Evolutionary conservation across 2,329 filamentous ascomycete genomes (phyloP).

Genomic region (Xylariales sp.): DNA sequence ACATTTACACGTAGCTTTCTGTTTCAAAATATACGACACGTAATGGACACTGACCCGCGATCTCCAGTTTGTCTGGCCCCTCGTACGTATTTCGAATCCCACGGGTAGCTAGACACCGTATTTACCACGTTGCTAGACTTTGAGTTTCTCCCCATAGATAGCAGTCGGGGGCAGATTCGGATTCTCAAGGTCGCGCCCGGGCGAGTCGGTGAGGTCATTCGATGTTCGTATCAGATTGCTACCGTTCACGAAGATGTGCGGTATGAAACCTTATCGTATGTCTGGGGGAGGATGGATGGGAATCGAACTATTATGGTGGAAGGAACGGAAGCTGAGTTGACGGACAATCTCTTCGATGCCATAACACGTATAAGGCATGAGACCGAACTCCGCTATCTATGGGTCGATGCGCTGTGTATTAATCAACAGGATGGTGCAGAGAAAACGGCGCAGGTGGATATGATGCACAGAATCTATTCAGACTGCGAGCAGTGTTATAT

Average conservation of each 20-base stretch:
- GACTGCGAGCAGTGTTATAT: conserved; percentile 32
- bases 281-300: conserved; percentile 29
- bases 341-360: conserved; percentile 33
- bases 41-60: conserved; percentile 26
- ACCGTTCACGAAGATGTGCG: conserved; percentile 18
- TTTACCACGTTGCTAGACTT: conserved; percentile 17
- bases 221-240: conserved; percentile 27
- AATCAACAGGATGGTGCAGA: conserved; percentile 44
- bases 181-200: conserved; percentile 35
- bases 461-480: conserved; percentile 45
- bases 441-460: conserved; percentile 43
- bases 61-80: conserved; percentile 29
- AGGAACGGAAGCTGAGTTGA: conserved; percentile 25
- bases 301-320: conserved; percentile 25
- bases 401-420: conserved; percentile 47
- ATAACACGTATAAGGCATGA: conserved; percentile 27
- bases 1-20: neutral
- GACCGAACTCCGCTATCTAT: conserved; percentile 27
- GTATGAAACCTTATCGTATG: conserved; percentile 37
- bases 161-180: conserved; percentile 30
- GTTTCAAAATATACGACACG: neutral
- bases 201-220: conserved; percentile 20
- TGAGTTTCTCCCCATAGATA: conserved; percentile 30
- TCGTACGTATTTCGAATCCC: conserved; percentile 20
- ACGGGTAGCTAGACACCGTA: neutral